These are phyloP conservation scores for Allium sativum DNA, from an alignment of 106 monocot genomes.

Conservation along the genomic window DNA sequence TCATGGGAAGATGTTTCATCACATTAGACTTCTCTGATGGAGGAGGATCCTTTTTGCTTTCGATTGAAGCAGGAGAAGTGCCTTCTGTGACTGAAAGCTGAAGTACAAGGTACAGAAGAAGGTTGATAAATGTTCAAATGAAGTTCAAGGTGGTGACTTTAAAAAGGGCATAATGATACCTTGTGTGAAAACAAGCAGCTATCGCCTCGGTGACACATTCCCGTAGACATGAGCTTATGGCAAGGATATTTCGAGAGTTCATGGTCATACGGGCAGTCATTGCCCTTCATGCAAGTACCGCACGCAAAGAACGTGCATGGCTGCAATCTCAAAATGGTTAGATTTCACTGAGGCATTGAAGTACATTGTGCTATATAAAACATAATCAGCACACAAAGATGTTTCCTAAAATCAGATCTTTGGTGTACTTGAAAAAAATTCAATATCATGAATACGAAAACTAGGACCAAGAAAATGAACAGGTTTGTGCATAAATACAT, in stretches of 20 bases:
- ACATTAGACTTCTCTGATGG: background rate
- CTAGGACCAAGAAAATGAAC: no score
- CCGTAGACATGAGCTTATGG: slow-evolving; percentile 49
- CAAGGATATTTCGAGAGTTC: slow-evolving; percentile 84
- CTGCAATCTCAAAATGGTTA: slow-evolving; percentile 23
- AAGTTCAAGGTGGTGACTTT: background rate
- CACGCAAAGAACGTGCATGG: slow-evolving; percentile 69
- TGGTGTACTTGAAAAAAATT: no score
- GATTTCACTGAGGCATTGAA: background rate
- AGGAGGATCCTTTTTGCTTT: background rate
- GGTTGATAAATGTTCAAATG: background rate
- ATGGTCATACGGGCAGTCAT: slow-evolving; percentile 89
- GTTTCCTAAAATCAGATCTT: no score
- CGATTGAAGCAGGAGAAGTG: background rate
- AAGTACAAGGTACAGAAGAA: background rate
- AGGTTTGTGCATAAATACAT: no score
- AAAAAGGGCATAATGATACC: slow-evolving; percentile 4
- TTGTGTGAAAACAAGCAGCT: slow-evolving; percentile 9
- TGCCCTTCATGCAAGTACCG: slow-evolving; percentile 78
- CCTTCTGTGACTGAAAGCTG: background rate
- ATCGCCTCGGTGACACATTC: slow-evolving; percentile 28
- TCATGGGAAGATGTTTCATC: background rate
- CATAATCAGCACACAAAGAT: background rate
- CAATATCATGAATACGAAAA: no score
- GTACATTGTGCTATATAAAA: background rate